These are phyloP conservation scores for Camellia sinensis DNA, from an alignment of 148 eudicot species.

Conservation along the genomic window DNA sequence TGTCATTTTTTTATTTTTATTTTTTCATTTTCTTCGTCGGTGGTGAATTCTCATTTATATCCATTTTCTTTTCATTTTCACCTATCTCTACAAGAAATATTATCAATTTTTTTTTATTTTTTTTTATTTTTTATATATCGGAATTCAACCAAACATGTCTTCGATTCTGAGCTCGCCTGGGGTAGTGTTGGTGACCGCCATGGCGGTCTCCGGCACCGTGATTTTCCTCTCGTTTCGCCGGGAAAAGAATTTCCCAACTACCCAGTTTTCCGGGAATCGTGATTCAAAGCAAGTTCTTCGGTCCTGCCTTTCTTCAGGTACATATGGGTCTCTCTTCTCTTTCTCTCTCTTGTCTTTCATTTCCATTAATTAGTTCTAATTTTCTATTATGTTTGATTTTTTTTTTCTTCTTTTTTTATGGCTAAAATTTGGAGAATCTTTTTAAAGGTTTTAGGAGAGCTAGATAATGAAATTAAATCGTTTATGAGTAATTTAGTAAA, in stretches of 20 bases:
- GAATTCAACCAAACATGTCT: conserved; percentile 21
- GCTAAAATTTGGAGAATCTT: too few relatives aligned
- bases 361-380: neutral
- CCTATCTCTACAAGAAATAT: too few relatives aligned
- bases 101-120: too few relatives aligned
- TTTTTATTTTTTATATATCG: neutral
- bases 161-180: conserved; percentile 44
- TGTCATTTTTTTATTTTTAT: too few relatives aligned
- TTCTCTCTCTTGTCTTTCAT: neutral
- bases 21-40: neutral
- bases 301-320: conserved; percentile 57
- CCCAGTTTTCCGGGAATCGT: conserved; percentile 19
- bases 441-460: too few relatives aligned
- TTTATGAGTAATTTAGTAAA: too few relatives aligned
- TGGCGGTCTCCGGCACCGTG: conserved; percentile 65
- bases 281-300: conserved; percentile 30
- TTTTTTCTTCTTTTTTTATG: too few relatives aligned
- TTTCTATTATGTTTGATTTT: too few relatives aligned
- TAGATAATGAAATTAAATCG: too few relatives aligned
- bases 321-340: neutral
- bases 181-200: conserved; percentile 55
- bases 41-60: too few relatives aligned
- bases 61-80: too few relatives aligned
- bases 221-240: conserved; percentile 41
- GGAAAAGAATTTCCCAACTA: conserved; percentile 25